A percentile compares a stretch with the other conserved stretches of the same genome.
Conservation (phyloP, 2,329 filamentous ascomycete species). For the Xylogone sp. region DNA sequence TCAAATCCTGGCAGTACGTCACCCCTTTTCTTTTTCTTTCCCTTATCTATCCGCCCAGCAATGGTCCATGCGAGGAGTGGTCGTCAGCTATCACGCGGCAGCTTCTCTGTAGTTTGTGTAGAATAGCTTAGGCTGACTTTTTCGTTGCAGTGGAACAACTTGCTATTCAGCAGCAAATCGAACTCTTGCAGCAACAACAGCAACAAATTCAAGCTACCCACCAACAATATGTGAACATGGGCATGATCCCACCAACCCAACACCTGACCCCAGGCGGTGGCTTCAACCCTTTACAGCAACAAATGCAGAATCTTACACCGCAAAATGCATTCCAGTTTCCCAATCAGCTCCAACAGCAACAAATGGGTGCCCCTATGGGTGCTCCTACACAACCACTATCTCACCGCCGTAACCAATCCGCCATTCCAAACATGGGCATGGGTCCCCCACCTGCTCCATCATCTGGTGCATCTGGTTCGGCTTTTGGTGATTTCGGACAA, state of each 20-base stretch:
- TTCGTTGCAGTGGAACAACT: constrained; percentile 80
- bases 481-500: constrained; percentile 72
- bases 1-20: constrained; percentile 55
- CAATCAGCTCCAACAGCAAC: constrained; percentile 67
- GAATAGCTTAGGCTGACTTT: constrained; percentile 7
- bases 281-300: constrained; percentile 75
- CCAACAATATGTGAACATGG: constrained; percentile 97
- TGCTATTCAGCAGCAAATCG: constrained; percentile 96
- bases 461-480: constrained; percentile 73
- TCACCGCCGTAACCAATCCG: constrained; percentile 97
- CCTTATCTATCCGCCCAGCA: not conserved
- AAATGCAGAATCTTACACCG: constrained; percentile 73
- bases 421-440: constrained; percentile 87
- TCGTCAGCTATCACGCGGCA: constrained; percentile 2
- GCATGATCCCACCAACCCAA: constrained; percentile 86
- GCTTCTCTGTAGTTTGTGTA: constrained; percentile 13
- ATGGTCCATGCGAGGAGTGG: constrained; percentile 3
- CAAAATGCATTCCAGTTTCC: constrained; percentile 89
- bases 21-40: constrained; percentile 8
- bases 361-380: constrained; percentile 70
- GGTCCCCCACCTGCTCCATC: constrained; percentile 88
- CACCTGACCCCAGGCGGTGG: constrained; percentile 65
- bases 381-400: constrained; percentile 73
- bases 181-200: constrained; percentile 94
- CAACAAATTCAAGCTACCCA: constrained; percentile 96